Percentiles rank a stretch among this genome's conserved stretches.
These are phyloP conservation scores for Sphaceloma murrayae DNA, from an alignment of 2,329 filamentous ascomycete species.

Conservation along the genomic window DNA sequence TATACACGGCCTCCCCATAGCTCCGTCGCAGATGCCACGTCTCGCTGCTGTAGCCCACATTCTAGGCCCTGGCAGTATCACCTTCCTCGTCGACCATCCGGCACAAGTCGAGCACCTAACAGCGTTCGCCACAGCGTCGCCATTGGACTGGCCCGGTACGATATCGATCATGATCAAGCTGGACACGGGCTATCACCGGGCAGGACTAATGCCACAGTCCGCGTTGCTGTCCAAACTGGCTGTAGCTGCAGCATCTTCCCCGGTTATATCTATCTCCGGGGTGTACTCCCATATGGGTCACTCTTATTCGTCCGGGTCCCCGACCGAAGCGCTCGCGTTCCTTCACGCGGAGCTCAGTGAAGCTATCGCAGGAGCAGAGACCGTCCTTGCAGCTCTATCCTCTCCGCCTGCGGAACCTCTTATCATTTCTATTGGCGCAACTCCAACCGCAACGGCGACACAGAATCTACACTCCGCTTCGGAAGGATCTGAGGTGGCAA, in stretches of 20 bases:
- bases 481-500: slow-evolving; percentile 28
- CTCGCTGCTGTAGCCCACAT: slow-evolving; percentile 47
- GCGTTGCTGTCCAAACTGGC: slow-evolving; percentile 41
- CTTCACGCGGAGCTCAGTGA: slow-evolving; percentile 52
- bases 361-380: slow-evolving; percentile 39
- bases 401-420: slow-evolving; percentile 26
- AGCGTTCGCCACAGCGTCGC: slow-evolving; percentile 30
- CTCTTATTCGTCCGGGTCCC: slow-evolving; percentile 51
- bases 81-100: slow-evolving; percentile 60
- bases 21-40: slow-evolving; percentile 50
- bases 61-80: slow-evolving; percentile 49
- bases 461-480: slow-evolving; percentile 46
- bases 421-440: slow-evolving; percentile 63
- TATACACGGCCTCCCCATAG: slow-evolving; percentile 63
- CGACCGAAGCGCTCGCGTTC: slow-evolving; percentile 49
- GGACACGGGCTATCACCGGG: slow-evolving; percentile 62
- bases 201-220: slow-evolving; percentile 51
- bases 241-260: slow-evolving; percentile 38
- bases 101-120: slow-evolving; percentile 48
- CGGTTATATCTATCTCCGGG: slow-evolving; percentile 44
- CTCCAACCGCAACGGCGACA: slow-evolving; percentile 60
- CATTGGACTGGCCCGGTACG: slow-evolving; percentile 31
- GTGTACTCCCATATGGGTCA: slow-evolving; percentile 67
- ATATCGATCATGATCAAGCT: slow-evolving; percentile 61
- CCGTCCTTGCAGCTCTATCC: slow-evolving; percentile 24